Evolutionary conservation across 495 filamentous ascomycete genomes (phyloP).

Genomic region (Daldinia childiae): DNA sequence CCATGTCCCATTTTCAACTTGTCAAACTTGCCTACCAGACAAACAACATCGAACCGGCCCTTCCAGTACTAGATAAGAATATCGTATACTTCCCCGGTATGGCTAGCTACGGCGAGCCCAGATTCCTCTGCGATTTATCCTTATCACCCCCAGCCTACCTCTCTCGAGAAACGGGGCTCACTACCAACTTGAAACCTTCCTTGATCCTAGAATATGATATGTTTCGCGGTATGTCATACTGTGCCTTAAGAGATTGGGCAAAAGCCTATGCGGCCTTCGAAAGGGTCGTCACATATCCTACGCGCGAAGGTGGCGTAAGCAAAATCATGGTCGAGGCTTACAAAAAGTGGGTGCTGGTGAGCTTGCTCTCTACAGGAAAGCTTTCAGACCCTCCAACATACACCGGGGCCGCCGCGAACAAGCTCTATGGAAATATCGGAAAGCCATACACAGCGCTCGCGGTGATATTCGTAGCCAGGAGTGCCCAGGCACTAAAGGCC

Average conservation of each 20-base stretch:
- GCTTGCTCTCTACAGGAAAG: constrained; percentile 75
- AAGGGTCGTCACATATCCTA: constrained; percentile 71
- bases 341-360: constrained; percentile 91
- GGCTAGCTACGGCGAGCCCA: constrained; percentile 42
- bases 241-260: constrained; percentile 74
- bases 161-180: constrained; percentile 65
- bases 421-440: constrained; percentile 65
- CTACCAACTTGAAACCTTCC: constrained; percentile 62
- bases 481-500: constrained; percentile 63
- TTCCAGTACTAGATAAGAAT: constrained; percentile 74
- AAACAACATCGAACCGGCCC: constrained; percentile 61
- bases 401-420: constrained; percentile 59
- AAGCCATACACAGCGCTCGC: constrained; percentile 78
- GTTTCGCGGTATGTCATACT: constrained; percentile 79
- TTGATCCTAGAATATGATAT: constrained; percentile 82
- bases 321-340: constrained; percentile 88
- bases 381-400: constrained; percentile 53
- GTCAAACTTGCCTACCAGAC: constrained; percentile 65
- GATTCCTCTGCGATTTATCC: constrained; percentile 46
- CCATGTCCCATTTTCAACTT: constrained; percentile 70
- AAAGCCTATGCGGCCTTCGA: constrained; percentile 77
- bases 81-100: constrained; percentile 71
- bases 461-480: constrained; percentile 69
- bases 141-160: constrained; percentile 61
- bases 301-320: constrained; percentile 65